phyloP scores from a whole-genome alignment of 257 asterid species.

The Scutellaria barbata region DNA sequence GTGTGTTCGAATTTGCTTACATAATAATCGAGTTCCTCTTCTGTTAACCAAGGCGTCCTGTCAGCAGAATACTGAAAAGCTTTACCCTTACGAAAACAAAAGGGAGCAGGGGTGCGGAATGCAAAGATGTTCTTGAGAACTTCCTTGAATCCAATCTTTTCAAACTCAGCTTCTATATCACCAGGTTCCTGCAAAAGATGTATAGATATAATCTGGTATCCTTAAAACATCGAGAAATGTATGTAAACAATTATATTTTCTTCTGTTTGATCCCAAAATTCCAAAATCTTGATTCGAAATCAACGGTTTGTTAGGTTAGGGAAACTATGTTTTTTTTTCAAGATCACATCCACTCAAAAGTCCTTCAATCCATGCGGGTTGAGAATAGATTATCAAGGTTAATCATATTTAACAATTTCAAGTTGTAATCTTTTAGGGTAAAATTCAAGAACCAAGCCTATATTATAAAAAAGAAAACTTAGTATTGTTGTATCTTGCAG shows the following conservation, averaged over 20 bases:
- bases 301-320: no score
- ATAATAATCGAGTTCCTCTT: constrained; percentile 63
- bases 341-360: no score
- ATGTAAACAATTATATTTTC: no score
- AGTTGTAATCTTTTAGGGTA: no score
- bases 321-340: no score
- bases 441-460: no score
- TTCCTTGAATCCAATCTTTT: constrained; percentile 48
- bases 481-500: no score
- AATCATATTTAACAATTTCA: no score
- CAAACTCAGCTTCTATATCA: constrained; percentile 68
- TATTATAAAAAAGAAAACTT: no score
- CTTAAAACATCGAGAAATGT: not conserved
- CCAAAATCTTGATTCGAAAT: no score
- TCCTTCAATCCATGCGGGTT: no score
- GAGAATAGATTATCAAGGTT: not conserved
- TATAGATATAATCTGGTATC: not conserved
- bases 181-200: constrained; percentile 59
- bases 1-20: constrained; percentile 49
- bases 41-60: constrained; percentile 59
- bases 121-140: constrained; percentile 53
- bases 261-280: no score
- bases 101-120: constrained; percentile 49
- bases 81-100: constrained; percentile 59
- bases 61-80: constrained; percentile 46